Evolutionary conservation across 2,329 filamentous ascomycete genomes (phyloP).

Genomic region (Botrytis elliptica): DNA sequence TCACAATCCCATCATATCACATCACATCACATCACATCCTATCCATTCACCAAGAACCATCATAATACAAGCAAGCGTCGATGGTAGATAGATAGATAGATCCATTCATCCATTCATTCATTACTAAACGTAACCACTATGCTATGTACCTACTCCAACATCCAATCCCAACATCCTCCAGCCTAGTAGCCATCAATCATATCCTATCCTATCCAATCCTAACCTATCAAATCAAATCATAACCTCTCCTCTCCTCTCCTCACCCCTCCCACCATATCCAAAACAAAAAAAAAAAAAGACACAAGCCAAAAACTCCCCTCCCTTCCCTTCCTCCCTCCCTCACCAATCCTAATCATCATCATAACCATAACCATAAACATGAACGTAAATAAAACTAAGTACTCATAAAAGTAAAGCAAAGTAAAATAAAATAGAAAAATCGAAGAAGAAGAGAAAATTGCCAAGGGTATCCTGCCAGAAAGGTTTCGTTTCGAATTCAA

Average conservation of each 20-base stretch:
- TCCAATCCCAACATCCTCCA: not conserved
- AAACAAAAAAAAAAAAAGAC: not conserved
- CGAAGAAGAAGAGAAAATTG: not conserved
- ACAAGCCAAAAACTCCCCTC: slow-evolving; percentile 2
- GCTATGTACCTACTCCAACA: not conserved
- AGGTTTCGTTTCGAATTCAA: not conserved
- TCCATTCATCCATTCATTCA: not conserved
- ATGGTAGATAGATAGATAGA: not conserved
- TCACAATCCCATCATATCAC: not conserved
- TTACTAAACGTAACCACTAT: not conserved
- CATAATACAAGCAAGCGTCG: not conserved
- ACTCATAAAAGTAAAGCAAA: not conserved
- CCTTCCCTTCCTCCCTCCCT: not conserved
- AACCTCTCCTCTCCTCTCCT: not conserved
- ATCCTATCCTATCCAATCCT: not conserved
- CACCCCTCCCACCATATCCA: not conserved
- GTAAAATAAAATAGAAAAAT: not conserved
- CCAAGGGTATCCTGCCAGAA: slow-evolving; percentile 15
- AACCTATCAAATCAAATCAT: not conserved
- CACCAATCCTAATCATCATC: slow-evolving; percentile 4
- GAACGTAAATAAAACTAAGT: not conserved
- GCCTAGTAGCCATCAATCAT: not conserved
- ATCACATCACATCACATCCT: not conserved
- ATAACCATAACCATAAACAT: slow-evolving; percentile 2
- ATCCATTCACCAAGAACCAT: not conserved